Evolutionary conservation across 2,329 filamentous ascomycete species (phyloP).

Genomic region (Plectosphaerella cucumerina): DNA sequence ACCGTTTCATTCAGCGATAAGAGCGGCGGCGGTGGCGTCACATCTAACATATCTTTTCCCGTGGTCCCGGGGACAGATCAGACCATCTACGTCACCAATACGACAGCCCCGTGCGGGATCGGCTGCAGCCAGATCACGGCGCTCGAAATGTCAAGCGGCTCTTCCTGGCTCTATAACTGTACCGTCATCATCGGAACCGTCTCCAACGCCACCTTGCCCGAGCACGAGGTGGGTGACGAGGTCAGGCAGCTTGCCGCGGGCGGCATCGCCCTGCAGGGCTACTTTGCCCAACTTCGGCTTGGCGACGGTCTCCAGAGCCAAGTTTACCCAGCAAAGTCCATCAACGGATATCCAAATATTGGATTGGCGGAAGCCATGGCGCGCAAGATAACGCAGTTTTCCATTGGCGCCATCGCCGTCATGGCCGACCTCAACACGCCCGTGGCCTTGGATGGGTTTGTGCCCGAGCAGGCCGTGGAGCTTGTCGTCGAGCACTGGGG

Average conservation of each 20-base stretch:
- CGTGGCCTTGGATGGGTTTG: conserved; percentile 19
- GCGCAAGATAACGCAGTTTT: conserved; percentile 27
- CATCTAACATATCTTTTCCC: conserved; percentile 12
- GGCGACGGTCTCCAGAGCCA: conserved; percentile 25
- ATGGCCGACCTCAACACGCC: conserved; percentile 23
- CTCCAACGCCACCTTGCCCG: conserved; percentile 26
- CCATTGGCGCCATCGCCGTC: conserved; percentile 28
- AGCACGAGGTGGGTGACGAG: conserved; percentile 27
- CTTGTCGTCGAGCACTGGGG: conserved; percentile 27
- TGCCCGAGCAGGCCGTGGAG: conserved; percentile 23
- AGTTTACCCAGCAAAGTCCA: conserved; percentile 35
- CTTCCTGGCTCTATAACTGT: conserved; percentile 37
- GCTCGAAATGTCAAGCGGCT: conserved; percentile 28
- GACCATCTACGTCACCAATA: conserved; percentile 31
- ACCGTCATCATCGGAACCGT: conserved; percentile 29
- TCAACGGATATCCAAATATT: conserved; percentile 25
- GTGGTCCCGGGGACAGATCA: conserved; percentile 23
- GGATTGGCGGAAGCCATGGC: conserved; percentile 30
- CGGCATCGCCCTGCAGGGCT: conserved; percentile 36
- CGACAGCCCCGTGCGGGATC: conserved; percentile 14
- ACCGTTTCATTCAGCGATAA: conserved; percentile 19
- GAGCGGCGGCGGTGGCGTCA: conserved; percentile 17
- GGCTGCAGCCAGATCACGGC: conserved; percentile 25
- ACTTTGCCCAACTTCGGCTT: conserved; percentile 17
- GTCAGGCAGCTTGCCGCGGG: conserved; percentile 27